Evolutionary conservation across 164 flowering plant genomes (phyloP).

Genomic region (Nymphaea thermarum): DNA sequence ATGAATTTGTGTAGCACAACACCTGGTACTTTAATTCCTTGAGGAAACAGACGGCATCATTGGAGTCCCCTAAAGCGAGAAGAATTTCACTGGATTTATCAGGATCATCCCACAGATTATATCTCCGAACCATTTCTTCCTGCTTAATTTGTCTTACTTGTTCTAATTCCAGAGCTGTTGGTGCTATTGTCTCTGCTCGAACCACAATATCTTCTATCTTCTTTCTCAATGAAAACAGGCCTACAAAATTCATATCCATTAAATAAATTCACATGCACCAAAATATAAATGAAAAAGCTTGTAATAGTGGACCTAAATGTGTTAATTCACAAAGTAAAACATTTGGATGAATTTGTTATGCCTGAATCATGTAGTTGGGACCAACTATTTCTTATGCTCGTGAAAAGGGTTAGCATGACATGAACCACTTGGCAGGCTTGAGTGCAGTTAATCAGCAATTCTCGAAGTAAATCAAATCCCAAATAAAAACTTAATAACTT

Average conservation of each 20-base stretch:
- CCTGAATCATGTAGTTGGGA: too few relatives aligned
- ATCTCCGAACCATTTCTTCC: conserved; percentile 49
- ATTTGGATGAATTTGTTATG: too few relatives aligned
- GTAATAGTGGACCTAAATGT: background rate
- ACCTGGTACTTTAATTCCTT: conserved; percentile 76
- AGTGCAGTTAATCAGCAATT: too few relatives aligned
- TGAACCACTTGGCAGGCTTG: too few relatives aligned
- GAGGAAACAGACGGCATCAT: conserved; percentile 59
- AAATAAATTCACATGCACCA: background rate
- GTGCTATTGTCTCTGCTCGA: conserved; percentile 54
- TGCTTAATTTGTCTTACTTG: conserved; percentile 44
- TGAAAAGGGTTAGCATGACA: too few relatives aligned
- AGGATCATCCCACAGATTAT: conserved; percentile 70
- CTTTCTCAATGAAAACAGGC: conserved; percentile 60
- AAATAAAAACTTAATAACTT: too few relatives aligned
- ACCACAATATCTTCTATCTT: conserved; percentile 68
- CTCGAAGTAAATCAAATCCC: too few relatives aligned
- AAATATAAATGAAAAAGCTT: too few relatives aligned
- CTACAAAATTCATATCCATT: conserved; percentile 11
- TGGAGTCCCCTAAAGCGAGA: conserved; percentile 46
- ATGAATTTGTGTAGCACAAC: conserved; percentile 2
- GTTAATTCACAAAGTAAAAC: too few relatives aligned
- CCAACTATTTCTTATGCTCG: too few relatives aligned
- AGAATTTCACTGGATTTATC: conserved; percentile 59
- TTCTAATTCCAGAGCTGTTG: conserved; percentile 58